phyloP scores from a whole-genome alignment of 2,329 filamentous ascomycete genomes.

The Botrytis porri region DNA sequence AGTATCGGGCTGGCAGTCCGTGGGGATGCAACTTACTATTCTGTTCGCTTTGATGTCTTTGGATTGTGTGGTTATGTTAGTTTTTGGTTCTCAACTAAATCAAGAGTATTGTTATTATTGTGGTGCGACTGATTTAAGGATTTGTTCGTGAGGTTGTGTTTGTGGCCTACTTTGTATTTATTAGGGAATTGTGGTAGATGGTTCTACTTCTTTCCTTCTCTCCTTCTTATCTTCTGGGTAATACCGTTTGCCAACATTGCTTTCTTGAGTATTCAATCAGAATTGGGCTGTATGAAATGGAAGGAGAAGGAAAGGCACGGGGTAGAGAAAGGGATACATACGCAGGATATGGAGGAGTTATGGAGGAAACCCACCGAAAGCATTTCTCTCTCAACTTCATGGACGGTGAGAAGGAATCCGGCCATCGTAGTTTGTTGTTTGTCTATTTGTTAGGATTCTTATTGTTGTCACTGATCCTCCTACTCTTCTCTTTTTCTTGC shows the following conservation, averaged over 20 bases:
- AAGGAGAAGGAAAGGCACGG: not conserved
- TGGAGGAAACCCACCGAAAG: not conserved
- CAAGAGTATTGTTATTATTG: too few species aligned
- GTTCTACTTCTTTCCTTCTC: not conserved
- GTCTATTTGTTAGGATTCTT: not conserved
- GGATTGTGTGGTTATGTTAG: not conserved
- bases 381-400: not conserved
- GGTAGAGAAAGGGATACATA: not conserved
- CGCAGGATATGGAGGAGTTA: not conserved
- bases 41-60: not conserved
- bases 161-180: not conserved
- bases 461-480: not conserved
- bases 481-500: not conserved
- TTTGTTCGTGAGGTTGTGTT: not conserved
- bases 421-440: not conserved
- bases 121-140: too few species aligned
- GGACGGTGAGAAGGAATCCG: rapidly evolving
- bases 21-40: too few species aligned
- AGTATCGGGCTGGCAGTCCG: not conserved
- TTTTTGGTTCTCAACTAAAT: too few species aligned
- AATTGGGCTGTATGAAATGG: not conserved
- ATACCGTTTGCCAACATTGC: not conserved
- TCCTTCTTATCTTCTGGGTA: not conserved
- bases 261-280: too few species aligned
- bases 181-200: not conserved